Evolutionary conservation across 139 green algal genomes (phyloP).

Genomic region (Eudorina sp.): DNA sequence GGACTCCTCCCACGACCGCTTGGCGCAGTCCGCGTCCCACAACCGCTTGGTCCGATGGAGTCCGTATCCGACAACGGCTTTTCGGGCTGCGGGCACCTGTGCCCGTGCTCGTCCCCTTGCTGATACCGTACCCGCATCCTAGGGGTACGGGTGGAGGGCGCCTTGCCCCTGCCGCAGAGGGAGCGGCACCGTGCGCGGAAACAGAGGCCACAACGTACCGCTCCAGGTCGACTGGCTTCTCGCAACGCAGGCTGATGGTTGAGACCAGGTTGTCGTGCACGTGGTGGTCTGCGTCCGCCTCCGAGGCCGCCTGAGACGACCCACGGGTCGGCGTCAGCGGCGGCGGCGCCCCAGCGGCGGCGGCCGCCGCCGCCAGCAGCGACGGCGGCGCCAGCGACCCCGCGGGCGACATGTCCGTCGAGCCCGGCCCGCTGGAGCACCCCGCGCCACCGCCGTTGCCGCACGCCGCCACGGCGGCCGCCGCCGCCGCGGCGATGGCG

Average conservation of each 20-base stretch:
- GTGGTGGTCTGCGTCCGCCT: background rate
- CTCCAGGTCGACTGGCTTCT: constrained; percentile 45
- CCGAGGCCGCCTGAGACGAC: background rate
- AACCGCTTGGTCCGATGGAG: too few relatives aligned
- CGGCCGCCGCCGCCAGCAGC: background rate
- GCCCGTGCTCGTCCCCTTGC: too few relatives aligned
- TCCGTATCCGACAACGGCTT: too few relatives aligned
- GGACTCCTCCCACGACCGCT: too few relatives aligned
- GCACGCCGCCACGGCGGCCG: constrained; percentile 31
- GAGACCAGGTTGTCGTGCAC: constrained; percentile 46
- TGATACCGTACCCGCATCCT: too few relatives aligned
- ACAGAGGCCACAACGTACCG: too few relatives aligned
- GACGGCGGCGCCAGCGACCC: constrained; percentile 1
- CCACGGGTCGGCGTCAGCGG: background rate
- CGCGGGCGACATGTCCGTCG: constrained; percentile 9
- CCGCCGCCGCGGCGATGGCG: constrained; percentile 28
- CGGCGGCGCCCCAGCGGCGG: background rate
- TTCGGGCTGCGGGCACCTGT: too few relatives aligned
- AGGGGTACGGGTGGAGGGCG: too few relatives aligned
- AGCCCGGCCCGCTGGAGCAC: background rate
- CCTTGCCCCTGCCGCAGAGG: too few relatives aligned
- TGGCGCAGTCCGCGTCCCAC: too few relatives aligned
- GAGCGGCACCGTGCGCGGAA: too few relatives aligned
- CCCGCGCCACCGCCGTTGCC: background rate
- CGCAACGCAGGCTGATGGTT: constrained; percentile 43